Percentiles rank a stretch among this genome's conserved stretches.
Evolutionary conservation across 352 stramenopile genomes (phyloP).

Genomic region (Globisporangium acanthophoron): DNA sequence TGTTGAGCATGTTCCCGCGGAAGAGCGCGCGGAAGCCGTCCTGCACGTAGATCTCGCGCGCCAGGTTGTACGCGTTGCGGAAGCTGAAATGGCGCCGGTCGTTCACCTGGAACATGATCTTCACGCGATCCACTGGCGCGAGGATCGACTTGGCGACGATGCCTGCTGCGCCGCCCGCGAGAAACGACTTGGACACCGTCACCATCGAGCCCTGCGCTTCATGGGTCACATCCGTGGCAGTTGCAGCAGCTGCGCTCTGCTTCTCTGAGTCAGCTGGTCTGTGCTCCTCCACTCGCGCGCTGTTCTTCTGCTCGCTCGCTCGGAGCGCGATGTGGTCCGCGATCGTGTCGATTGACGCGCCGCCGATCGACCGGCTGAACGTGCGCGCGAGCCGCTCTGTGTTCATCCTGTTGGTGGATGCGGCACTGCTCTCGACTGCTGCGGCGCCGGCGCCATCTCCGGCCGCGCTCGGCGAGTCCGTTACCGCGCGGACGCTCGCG

Average conservation of each 20-base stretch:
- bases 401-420: not conserved
- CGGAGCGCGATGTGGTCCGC: not conserved
- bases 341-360: not conserved
- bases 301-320: not conserved
- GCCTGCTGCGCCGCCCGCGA: slow-evolving; percentile 63
- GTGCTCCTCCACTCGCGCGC: too few species aligned
- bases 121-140: slow-evolving; percentile 74
- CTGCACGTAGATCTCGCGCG: slow-evolving; percentile 57
- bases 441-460: not conserved
- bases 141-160: slow-evolving; percentile 75
- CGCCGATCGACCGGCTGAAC: not conserved
- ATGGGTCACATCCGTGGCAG: not conserved
- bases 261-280: too few species aligned
- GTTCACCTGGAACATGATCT: slow-evolving; percentile 85
- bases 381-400: not conserved
- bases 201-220: slow-evolving; percentile 35
- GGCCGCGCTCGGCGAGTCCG: slow-evolving; percentile 3
- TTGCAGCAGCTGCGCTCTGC: not conserved
- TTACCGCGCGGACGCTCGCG: not conserved
- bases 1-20: slow-evolving; percentile 72
- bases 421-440: slow-evolving; percentile 2
- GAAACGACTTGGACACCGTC: slow-evolving; percentile 79
- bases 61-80: slow-evolving; percentile 57
- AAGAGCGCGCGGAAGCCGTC: slow-evolving; percentile 72
- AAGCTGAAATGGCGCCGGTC: slow-evolving; percentile 70